These are phyloP conservation scores for Chlorella sp. DNA, from an alignment of 139 green algal species.

Conservation along the genomic window DNA sequence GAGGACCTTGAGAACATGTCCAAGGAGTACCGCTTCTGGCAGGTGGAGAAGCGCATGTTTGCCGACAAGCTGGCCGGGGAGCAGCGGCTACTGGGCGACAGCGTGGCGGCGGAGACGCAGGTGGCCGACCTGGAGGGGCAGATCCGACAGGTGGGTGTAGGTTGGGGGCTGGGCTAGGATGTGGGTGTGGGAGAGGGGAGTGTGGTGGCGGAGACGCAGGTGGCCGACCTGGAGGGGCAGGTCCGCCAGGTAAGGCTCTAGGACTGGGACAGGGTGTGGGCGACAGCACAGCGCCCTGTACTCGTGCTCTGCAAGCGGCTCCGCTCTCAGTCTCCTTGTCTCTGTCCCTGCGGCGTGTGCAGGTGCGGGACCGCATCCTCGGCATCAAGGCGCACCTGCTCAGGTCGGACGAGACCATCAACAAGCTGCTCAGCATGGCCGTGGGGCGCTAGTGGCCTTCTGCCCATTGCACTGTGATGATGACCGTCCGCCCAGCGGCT, in stretches of 20 bases:
- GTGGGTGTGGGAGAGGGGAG: no score
- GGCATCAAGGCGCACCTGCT: constrained; percentile 40
- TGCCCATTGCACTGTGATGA: no score
- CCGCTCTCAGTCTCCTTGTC: background rate
- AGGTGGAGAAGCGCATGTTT: constrained; percentile 46
- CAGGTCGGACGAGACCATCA: constrained; percentile 44
- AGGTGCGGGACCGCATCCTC: constrained; percentile 32
- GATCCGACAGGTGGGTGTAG: constrained; percentile 10
- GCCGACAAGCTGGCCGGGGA: constrained; percentile 41
- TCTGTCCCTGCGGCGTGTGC: background rate
- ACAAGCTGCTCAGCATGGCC: constrained; percentile 41
- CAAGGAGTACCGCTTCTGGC: constrained; percentile 57
- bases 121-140: constrained; percentile 41
- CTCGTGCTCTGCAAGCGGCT: no score
- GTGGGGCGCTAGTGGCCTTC: background rate
- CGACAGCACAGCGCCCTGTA: no score
- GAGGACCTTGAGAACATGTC: constrained; percentile 36
- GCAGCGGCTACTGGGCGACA: constrained; percentile 39
- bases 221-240: constrained; percentile 42
- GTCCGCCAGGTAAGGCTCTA: constrained; percentile 10
- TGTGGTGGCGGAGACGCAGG: constrained; percentile 20
- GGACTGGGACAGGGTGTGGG: no score
- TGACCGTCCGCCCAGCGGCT: no score
- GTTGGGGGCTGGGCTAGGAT: no score
- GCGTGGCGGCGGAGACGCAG: constrained; percentile 20